phyloP scores from a whole-genome alignment of 2,329 filamentous ascomycete species.

The Arthrinium phaeospermum region DNA sequence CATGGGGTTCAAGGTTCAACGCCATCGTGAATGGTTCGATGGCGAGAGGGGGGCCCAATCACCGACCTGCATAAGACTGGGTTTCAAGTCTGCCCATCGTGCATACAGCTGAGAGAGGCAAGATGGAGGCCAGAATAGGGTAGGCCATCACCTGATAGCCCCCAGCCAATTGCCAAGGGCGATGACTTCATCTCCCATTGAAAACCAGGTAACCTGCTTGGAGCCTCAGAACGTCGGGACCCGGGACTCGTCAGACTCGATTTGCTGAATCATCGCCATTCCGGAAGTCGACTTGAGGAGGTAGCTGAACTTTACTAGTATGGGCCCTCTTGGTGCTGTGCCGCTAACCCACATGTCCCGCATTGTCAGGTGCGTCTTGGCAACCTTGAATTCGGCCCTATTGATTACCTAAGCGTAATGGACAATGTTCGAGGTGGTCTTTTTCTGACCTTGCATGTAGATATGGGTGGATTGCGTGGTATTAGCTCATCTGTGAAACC shows the following conservation, averaged over 20 bases:
- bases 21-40: constrained; percentile 14
- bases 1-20: constrained; percentile 15
- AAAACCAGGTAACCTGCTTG: neutral
- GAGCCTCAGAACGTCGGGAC: neutral
- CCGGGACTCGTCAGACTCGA: neutral
- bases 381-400: neutral
- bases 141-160: neutral
- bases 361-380: constrained; percentile 10
- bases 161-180: neutral
- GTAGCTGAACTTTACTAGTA: neutral
- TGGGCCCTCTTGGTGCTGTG: neutral
- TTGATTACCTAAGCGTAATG: neutral
- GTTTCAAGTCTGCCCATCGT: neutral
- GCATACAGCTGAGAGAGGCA: neutral
- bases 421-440: neutral
- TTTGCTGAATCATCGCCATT: neutral
- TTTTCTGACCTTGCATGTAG: neutral
- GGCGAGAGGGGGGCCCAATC: neutral
- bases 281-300: neutral
- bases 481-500: no score
- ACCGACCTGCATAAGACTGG: neutral
- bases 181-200: neutral
- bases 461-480: neutral
- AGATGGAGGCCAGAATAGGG: neutral
- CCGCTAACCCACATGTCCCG: constrained; percentile 9